Conservation (phyloP, 345 rosid species). For the Brassica nigra region DNA sequence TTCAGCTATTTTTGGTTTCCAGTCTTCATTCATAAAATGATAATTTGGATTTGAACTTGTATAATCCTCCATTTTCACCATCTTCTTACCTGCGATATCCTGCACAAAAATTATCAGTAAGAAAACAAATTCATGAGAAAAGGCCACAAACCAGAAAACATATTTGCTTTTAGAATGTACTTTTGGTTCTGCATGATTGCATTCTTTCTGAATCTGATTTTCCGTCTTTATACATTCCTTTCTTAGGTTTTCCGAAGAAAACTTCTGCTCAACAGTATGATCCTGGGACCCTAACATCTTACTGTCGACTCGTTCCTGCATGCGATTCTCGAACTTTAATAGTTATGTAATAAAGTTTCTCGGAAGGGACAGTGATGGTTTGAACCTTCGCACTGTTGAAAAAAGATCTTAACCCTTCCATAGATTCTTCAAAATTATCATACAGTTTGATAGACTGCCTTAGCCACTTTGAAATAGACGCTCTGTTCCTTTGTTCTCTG, state of each 20-base stretch:
- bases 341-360: constrained; percentile 13
- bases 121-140: constrained; percentile 17
- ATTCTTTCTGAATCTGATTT: constrained; percentile 39
- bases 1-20: constrained; percentile 41
- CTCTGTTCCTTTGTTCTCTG: constrained; percentile 66
- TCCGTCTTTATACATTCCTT: constrained; percentile 27
- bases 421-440: constrained; percentile 59
- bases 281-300: constrained; percentile 29
- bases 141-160: not conserved
- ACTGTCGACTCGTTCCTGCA: constrained; percentile 39
- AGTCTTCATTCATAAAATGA: constrained; percentile 32
- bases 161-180: constrained; percentile 20
- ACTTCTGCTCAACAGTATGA: constrained; percentile 25
- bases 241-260: constrained; percentile 25
- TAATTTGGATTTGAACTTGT: constrained; percentile 35
- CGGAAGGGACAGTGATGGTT: constrained; percentile 18
- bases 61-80: constrained; percentile 25
- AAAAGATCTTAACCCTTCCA: constrained; percentile 67
- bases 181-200: constrained; percentile 42
- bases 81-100: constrained; percentile 52
- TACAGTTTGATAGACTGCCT: constrained; percentile 70
- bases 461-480: constrained; percentile 88
- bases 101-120: constrained; percentile 48
- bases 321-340: constrained; percentile 13
- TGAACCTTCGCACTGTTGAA: constrained; percentile 80